These are phyloP conservation scores for Intubia oerlemansii DNA, from an alignment of 2,329 filamentous ascomycete genomes.

Conservation along the genomic window DNA sequence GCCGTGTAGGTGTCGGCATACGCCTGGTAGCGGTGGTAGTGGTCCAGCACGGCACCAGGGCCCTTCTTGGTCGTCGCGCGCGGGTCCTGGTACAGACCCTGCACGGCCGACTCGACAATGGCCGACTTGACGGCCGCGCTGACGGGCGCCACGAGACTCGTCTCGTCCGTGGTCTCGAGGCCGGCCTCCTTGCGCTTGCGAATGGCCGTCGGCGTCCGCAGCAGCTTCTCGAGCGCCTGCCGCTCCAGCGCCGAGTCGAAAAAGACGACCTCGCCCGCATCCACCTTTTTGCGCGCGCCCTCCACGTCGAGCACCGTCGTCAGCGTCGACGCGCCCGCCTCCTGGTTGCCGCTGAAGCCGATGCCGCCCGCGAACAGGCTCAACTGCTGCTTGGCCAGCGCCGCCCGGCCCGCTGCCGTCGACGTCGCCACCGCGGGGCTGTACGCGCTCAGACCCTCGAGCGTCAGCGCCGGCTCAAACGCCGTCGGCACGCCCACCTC, in stretches of 20 bases:
- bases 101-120: constrained; percentile 16
- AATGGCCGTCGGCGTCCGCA: constrained; percentile 2
- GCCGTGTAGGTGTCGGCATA: constrained; percentile 14
- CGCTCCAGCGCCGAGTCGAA: constrained; percentile 15
- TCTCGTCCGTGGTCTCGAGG: not conserved
- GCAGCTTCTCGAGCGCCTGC: constrained; percentile 2
- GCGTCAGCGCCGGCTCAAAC: constrained; percentile 15
- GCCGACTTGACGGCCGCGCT: constrained; percentile 11
- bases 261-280: constrained; percentile 11
- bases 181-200: not conserved
- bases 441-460: constrained; percentile 15
- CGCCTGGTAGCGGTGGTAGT: constrained; percentile 16
- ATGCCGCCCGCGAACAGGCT: constrained; percentile 17
- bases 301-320: constrained; percentile 5
- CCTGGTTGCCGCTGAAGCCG: constrained; percentile 11
- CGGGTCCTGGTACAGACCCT: constrained; percentile 15
- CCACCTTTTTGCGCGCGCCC: constrained; percentile 10
- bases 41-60: constrained; percentile 8
- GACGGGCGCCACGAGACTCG: constrained; percentile 6
- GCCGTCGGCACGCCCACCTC: constrained; percentile 12
- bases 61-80: not conserved
- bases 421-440: constrained; percentile 16
- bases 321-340: not conserved
- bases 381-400: constrained; percentile 17
- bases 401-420: constrained; percentile 12